phyloP scores from a whole-genome alignment of 306 rosid genomes.

The Cucumis sativus region DNA sequence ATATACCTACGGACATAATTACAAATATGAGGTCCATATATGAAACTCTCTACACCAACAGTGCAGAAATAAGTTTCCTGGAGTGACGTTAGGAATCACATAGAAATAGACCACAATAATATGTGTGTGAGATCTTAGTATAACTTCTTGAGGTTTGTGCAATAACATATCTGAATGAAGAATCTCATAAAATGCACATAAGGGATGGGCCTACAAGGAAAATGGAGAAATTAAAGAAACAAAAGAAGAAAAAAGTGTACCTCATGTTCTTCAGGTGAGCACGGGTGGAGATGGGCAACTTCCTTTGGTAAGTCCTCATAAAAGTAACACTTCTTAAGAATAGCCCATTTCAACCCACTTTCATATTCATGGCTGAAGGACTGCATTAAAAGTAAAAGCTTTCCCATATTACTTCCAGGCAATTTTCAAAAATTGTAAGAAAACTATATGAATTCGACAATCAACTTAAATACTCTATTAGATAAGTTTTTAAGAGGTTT shows the following conservation, averaged over 20 bases:
- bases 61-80: background rate
- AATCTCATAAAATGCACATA: background rate
- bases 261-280: constrained; percentile 79
- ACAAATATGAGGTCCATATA: constrained; percentile 3
- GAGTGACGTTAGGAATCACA: background rate
- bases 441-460: background rate
- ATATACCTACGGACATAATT: constrained; percentile 47
- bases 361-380: constrained; percentile 80
- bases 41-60: background rate
- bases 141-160: background rate
- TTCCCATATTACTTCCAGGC: constrained; percentile 3
- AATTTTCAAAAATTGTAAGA: constrained; percentile 10
- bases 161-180: background rate
- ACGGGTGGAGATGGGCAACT: constrained; percentile 44
- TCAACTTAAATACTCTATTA: background rate
- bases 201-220: background rate
- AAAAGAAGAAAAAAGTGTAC: constrained; percentile 22
- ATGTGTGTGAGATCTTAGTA: background rate
- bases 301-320: constrained; percentile 76
- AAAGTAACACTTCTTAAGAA: constrained; percentile 59
- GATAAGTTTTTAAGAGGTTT: background rate
- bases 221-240: background rate
- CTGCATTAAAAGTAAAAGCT: constrained; percentile 35
- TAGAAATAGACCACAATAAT: background rate
- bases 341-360: constrained; percentile 61